Conservation (phyloP, 352 stramenopile species). For the Phytophthora nicotianae region DNA sequence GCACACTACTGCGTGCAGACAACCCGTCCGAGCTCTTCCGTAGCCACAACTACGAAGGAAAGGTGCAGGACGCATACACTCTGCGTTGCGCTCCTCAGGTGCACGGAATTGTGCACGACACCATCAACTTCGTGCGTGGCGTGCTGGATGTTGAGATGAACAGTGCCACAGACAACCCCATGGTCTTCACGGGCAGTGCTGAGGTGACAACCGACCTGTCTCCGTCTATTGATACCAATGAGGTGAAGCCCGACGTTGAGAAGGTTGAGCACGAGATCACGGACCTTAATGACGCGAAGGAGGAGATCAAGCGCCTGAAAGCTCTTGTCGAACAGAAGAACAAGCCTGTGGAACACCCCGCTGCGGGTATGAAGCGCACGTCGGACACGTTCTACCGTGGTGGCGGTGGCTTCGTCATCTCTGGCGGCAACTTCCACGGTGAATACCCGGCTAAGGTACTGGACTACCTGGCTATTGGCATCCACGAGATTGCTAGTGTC, state of each 20-base stretch:
- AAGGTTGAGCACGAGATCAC: slow-evolving; percentile 47
- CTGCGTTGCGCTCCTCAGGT: slow-evolving; percentile 90
- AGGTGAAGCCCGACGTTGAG: slow-evolving; percentile 15
- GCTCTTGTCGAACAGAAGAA: slow-evolving; percentile 57
- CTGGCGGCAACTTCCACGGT: slow-evolving; percentile 91
- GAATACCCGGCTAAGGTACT: slow-evolving; percentile 91
- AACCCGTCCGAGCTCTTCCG: slow-evolving; percentile 84
- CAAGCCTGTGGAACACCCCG: slow-evolving; percentile 40
- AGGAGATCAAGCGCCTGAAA: slow-evolving; percentile 80
- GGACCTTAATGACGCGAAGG: slow-evolving; percentile 72
- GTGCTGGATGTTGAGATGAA: slow-evolving; percentile 92
- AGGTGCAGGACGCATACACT: slow-evolving; percentile 92
- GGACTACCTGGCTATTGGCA: slow-evolving; percentile 90
- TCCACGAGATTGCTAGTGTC: slow-evolving; percentile 86
- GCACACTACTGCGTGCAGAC: slow-evolving; percentile 79
- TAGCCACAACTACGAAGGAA: slow-evolving; percentile 89
- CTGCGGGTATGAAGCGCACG: slow-evolving; percentile 74
- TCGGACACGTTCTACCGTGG: slow-evolving; percentile 85
- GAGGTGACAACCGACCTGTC: slow-evolving; percentile 71
- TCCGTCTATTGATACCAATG: slow-evolving; percentile 31
- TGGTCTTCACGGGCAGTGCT: slow-evolving; percentile 81
- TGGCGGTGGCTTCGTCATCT: slow-evolving; percentile 86
- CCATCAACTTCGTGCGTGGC: slow-evolving; percentile 83
- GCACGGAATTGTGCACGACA: slow-evolving; percentile 89
- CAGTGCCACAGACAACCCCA: slow-evolving; percentile 90